These are phyloP conservation scores for Cyberlindnera euphorbiae DNA, from an alignment of 805 yeast genomes.

Conservation along the genomic window DNA sequence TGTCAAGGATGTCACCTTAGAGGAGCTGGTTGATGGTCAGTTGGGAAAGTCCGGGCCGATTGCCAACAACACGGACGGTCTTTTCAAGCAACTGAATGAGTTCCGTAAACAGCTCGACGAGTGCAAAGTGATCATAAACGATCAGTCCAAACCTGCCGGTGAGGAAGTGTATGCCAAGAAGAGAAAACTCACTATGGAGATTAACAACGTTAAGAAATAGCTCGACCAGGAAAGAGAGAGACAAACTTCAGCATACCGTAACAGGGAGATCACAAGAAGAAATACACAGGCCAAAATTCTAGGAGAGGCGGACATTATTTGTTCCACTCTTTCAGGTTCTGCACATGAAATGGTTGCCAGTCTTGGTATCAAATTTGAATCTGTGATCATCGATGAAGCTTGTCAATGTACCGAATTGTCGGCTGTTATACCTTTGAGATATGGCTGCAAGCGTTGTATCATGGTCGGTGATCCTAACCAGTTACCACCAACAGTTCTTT, in stretches of 20 bases:
- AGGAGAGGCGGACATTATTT: constrained; percentile 74
- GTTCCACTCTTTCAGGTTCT: constrained; percentile 90
- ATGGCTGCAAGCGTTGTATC: constrained; percentile 85
- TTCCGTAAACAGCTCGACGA: constrained; percentile 14
- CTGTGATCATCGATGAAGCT: constrained; percentile 94
- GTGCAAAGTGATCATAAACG: constrained; percentile 24
- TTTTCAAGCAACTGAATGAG: constrained; percentile 42
- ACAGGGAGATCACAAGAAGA: constrained; percentile 72
- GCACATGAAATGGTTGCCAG: constrained; percentile 83
- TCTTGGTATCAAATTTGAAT: constrained; percentile 74
- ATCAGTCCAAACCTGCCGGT: constrained; percentile 31
- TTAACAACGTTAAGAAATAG: constrained; percentile 66
- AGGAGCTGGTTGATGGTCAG: constrained; percentile 68
- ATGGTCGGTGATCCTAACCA: constrained; percentile 99
- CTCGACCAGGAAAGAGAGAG: constrained; percentile 78
- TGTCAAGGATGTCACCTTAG: constrained; percentile 79
- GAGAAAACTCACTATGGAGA: constrained; percentile 51
- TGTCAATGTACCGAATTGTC: constrained; percentile 95
- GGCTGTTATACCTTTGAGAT: constrained; percentile 84
- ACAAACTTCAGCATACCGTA: constrained; percentile 62
- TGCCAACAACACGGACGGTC: constrained; percentile 39
- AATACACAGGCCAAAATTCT: constrained; percentile 70
- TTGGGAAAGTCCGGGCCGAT: constrained; percentile 16
- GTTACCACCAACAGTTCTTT: constrained; percentile 92
- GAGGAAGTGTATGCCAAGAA: constrained; percentile 46